Conservation (phyloP, 345 rosid genomes). For the Zanthoxylum bungeanum region DNA sequence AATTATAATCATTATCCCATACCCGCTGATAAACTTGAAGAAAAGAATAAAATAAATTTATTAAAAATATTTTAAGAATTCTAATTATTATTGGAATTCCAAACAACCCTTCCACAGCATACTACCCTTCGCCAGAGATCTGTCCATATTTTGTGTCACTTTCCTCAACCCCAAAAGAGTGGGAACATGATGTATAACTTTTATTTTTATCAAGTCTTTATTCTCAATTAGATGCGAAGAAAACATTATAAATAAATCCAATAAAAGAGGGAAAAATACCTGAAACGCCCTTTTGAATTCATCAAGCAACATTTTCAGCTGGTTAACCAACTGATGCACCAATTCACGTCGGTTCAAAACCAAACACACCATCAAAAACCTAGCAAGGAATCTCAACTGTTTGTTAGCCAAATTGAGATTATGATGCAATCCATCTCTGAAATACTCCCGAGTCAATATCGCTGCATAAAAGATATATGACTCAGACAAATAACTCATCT, state of each 20-base stretch:
- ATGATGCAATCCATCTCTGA: conserved; percentile 81
- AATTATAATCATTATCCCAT: neutral
- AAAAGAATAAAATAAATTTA: neutral
- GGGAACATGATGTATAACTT: neutral
- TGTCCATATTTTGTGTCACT: neutral
- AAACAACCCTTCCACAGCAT: neutral
- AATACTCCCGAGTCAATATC: conserved; percentile 75
- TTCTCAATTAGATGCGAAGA: neutral
- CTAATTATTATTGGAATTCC: neutral
- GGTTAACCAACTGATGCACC: conserved; percentile 81
- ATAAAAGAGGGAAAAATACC: conserved; percentile 35
- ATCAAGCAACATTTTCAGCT: conserved; percentile 73
- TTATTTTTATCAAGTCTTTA: neutral
- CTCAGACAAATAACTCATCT: conserved; percentile 71
- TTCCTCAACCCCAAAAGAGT: neutral
- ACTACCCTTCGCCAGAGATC: neutral
- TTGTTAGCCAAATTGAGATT: conserved; percentile 83
- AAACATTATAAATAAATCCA: neutral
- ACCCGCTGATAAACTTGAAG: neutral
- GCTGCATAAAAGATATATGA: conserved; percentile 91
- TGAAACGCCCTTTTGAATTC: conserved; percentile 89
- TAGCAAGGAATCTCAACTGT: conserved; percentile 82
- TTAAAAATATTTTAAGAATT: neutral
- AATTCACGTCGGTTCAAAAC: conserved; percentile 74
- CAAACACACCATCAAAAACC: conserved; percentile 92